phyloP scores from a whole-genome alignment of 2,329 filamentous ascomycete species.

The Exophiala sp. region DNA sequence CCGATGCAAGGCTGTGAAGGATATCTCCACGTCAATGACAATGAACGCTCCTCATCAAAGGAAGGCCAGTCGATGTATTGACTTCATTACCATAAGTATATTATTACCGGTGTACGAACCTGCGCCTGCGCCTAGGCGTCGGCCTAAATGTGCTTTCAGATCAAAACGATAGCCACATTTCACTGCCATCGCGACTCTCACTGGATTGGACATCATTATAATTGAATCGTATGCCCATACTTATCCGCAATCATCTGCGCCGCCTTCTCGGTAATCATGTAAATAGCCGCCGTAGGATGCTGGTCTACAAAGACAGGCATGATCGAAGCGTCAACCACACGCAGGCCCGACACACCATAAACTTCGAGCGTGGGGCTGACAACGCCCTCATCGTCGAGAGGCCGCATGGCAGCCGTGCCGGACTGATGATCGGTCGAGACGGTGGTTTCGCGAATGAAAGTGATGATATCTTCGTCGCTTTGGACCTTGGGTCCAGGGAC shows the following conservation, averaged over 20 bases:
- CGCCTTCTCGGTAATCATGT: slow-evolving; percentile 34
- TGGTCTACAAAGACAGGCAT: slow-evolving; percentile 31
- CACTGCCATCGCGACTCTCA: too few relatives aligned
- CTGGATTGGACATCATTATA: background rate
- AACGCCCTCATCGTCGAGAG: slow-evolving; percentile 32
- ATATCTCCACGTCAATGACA: too few relatives aligned
- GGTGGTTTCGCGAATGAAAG: slow-evolving; percentile 24
- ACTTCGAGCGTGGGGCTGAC: slow-evolving; percentile 32
- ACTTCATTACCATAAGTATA: too few relatives aligned
- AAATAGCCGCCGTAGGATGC: slow-evolving; percentile 31
- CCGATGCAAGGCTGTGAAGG: too few relatives aligned
- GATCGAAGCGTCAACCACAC: slow-evolving; percentile 35
- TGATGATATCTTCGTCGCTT: slow-evolving; percentile 28
- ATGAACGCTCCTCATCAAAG: too few relatives aligned
- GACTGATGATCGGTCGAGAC: slow-evolving; percentile 29
- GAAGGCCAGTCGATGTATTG: too few relatives aligned
- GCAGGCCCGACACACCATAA: slow-evolving; percentile 32
- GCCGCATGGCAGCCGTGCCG: slow-evolving; percentile 36
- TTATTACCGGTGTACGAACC: too few relatives aligned
- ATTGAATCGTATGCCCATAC: background rate
- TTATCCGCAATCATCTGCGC: slow-evolving; percentile 28
- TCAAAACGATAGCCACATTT: too few relatives aligned
- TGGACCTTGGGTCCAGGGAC: slow-evolving; percentile 20
- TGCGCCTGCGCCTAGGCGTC: too few relatives aligned
- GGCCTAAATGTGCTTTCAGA: too few relatives aligned